Conservation (phyloP, 371 early-diverging fungal genomes). For the Mortierella sp. region DNA sequence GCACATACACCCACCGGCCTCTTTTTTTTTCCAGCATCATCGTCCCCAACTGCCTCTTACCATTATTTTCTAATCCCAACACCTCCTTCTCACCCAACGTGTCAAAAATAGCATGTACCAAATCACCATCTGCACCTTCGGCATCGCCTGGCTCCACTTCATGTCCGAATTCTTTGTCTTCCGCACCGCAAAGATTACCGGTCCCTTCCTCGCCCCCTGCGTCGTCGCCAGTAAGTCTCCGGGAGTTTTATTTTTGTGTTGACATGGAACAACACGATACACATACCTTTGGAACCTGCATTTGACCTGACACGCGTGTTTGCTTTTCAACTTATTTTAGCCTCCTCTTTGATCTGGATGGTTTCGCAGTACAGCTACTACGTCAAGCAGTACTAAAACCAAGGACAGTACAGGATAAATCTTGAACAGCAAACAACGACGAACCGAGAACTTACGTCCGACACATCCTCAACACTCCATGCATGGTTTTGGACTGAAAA, state of each 20-base stretch:
- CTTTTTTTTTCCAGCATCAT: not conserved
- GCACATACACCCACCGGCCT: not conserved
- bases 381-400: conserved; percentile 56
- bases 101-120: conserved; percentile 72
- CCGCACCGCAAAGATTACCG: conserved; percentile 75
- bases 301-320: no score
- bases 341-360: conserved; percentile 63
- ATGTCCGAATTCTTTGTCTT: conserved; percentile 77
- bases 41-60: not conserved
- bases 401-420: not conserved
- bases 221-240: conserved; percentile 73
- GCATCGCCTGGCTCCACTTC: conserved; percentile 79
- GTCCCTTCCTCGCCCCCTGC: conserved; percentile 76
- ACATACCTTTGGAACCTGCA: no score
- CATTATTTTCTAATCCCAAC: not conserved
- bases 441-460: not conserved
- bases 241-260: no score
- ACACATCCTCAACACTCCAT: not conserved
- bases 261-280: no score
- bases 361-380: conserved; percentile 57
- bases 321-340: conserved; percentile 27
- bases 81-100: not conserved
- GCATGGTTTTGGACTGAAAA: conserved; percentile 5
- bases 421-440: not conserved
- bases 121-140: conserved; percentile 79